Conservation (phyloP, 2,329 filamentous ascomycete genomes). For the Venturia effusa region DNA sequence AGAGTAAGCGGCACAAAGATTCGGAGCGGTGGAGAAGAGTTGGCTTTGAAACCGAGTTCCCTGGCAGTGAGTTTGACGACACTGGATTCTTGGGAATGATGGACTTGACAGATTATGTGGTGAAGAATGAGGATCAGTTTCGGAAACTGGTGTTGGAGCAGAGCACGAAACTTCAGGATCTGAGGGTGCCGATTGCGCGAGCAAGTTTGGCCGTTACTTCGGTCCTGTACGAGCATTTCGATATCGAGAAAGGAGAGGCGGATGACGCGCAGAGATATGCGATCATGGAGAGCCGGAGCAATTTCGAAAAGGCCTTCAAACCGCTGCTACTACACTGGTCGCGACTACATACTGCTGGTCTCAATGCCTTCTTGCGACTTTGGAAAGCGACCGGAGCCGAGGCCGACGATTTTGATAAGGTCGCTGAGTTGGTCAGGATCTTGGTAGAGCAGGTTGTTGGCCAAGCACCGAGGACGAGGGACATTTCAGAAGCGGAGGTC, state of each 20-base stretch:
- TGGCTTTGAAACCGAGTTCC: conserved; percentile 85
- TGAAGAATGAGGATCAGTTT: conserved; percentile 83
- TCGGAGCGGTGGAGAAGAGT: conserved; percentile 88
- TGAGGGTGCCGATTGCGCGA: conserved; percentile 77
- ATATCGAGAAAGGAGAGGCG: conserved; percentile 73
- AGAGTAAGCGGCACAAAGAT: conserved; percentile 57
- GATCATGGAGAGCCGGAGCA: conserved; percentile 60
- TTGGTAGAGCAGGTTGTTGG: conserved; percentile 84
- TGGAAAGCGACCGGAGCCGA: conserved; percentile 88
- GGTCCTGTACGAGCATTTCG: conserved; percentile 90
- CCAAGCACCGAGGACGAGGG: conserved; percentile 67
- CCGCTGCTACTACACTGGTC: conserved; percentile 91
- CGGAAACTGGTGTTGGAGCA: conserved; percentile 89
- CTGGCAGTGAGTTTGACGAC: conserved; percentile 71
- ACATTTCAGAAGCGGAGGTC: conserved; percentile 79
- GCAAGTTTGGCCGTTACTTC: conserved; percentile 79
- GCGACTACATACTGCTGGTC: conserved; percentile 69
- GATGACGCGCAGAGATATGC: conserved; percentile 70
- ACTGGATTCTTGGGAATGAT: conserved; percentile 92
- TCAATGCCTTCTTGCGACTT: conserved; percentile 80
- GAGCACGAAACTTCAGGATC: conserved; percentile 55
- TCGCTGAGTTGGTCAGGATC: conserved; percentile 82
- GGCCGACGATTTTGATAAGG: conserved; percentile 82
- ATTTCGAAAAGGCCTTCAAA: conserved; percentile 77
- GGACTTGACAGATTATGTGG: conserved; percentile 89